phyloP scores from a whole-genome alignment of 108 stramenopile species.

The Pseudonitzschia multistriata region DNA sequence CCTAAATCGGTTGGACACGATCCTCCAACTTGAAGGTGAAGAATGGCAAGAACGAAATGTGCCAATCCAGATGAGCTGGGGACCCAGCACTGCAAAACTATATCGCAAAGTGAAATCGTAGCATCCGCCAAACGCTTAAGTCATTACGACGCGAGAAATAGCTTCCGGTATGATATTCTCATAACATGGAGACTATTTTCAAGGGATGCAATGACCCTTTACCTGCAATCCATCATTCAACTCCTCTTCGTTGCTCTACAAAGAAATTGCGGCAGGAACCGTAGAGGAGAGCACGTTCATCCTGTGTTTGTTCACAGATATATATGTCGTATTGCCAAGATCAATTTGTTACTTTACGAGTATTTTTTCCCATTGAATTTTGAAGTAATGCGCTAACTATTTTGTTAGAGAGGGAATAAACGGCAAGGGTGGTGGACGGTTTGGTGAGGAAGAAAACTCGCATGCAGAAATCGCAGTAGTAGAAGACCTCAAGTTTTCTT shows the following conservation, averaged over 20 bases:
- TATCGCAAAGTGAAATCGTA: conserved; percentile 12
- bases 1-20: conserved; percentile 21
- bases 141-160: too few relatives aligned
- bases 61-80: conserved; percentile 32
- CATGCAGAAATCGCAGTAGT: background rate
- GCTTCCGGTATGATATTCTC: too few relatives aligned
- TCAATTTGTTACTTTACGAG: background rate
- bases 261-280: background rate
- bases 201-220: too few relatives aligned
- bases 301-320: background rate
- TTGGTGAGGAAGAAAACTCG: background rate
- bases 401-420: too few relatives aligned
- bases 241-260: background rate
- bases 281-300: background rate
- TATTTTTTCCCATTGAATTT: too few relatives aligned
- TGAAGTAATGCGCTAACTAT: too few relatives aligned
- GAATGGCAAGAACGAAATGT: conserved; percentile 24
- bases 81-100: conserved; percentile 17
- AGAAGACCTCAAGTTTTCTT: background rate
- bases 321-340: background rate
- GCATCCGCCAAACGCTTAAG: background rate
- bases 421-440: background rate
- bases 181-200: too few relatives aligned
- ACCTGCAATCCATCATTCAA: too few relatives aligned
- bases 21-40: background rate